These are phyloP conservation scores for Entrophospora sp. DNA, from an alignment of 192 early-diverging fungal genomes.

Conservation along the genomic window DNA sequence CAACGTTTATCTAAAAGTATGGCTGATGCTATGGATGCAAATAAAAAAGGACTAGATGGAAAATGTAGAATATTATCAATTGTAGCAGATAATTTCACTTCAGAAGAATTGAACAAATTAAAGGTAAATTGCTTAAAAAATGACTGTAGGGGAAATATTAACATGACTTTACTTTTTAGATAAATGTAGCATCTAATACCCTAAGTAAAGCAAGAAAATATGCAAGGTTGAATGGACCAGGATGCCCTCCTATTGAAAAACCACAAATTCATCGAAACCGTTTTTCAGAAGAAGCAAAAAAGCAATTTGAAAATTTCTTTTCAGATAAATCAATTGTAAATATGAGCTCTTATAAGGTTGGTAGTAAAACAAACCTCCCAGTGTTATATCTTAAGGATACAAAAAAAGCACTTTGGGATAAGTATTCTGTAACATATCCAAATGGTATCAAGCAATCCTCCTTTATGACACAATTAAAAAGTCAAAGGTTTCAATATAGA, in stretches of 20 bases:
- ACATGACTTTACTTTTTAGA: not conserved
- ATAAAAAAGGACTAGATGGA: not conserved
- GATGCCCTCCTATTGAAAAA: not conserved
- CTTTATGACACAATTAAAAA: not conserved
- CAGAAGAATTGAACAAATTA: not conserved
- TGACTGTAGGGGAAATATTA: not conserved
- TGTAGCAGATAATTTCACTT: not conserved
- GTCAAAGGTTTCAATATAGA: not conserved
- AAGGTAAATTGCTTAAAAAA: not conserved
- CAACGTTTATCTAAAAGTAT: no score
- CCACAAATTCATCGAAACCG: not conserved
- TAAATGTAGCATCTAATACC: not conserved
- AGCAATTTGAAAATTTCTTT: not conserved
- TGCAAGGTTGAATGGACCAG: not conserved
- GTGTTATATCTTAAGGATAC: not conserved
- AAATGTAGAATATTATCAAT: not conserved
- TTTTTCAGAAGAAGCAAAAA: not conserved
- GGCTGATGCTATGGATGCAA: no score
- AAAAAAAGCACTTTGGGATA: not conserved
- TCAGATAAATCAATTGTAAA: not conserved
- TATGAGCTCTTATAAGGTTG: not conserved
- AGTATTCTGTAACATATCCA: not conserved
- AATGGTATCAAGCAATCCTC: not conserved
- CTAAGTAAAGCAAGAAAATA: not conserved
- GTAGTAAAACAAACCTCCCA: not conserved